These are phyloP conservation scores for Colletotrichum trifolii DNA, from an alignment of 2,329 filamentous ascomycete species.

Conservation along the genomic window DNA sequence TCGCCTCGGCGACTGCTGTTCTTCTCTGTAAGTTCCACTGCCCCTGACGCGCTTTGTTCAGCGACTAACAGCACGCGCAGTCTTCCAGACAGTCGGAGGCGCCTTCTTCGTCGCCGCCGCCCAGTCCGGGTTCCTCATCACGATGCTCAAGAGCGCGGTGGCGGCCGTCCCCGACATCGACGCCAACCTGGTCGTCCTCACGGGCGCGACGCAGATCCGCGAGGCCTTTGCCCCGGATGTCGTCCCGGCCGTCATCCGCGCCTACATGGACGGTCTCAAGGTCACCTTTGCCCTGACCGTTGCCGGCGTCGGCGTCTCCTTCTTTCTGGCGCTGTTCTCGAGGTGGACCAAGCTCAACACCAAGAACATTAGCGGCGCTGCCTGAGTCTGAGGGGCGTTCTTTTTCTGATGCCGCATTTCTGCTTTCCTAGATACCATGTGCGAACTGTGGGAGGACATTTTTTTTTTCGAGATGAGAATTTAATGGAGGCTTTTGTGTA, in stretches of 20 bases:
- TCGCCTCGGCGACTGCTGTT: conserved; percentile 59
- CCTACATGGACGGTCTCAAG: conserved; percentile 73
- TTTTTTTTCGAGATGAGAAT: not conserved
- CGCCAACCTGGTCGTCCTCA: conserved; percentile 50
- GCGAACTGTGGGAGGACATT: not conserved
- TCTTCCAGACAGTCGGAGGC: conserved; percentile 63
- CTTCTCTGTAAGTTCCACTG: conserved; percentile 47
- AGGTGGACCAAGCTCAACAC: conserved; percentile 46
- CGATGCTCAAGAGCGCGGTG: conserved; percentile 50
- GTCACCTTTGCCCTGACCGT: conserved; percentile 69
- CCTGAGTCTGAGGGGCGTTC: not conserved
- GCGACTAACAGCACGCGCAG: conserved; percentile 35
- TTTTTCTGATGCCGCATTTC: not conserved
- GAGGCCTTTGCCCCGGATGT: conserved; percentile 58
- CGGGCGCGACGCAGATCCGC: conserved; percentile 67
- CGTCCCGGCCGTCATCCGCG: conserved; percentile 64
- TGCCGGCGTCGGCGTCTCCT: conserved; percentile 56
- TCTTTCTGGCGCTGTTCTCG: conserved; percentile 47
- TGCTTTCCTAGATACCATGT: conserved; percentile 4
- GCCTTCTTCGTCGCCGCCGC: conserved; percentile 61
- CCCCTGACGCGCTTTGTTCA: no score
- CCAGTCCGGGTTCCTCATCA: conserved; percentile 59
- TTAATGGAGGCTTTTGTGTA: not conserved
- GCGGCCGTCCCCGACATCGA: conserved; percentile 50
- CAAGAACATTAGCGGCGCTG: conserved; percentile 25